Conservation (phyloP, 2,329 filamentous ascomycete species). For the Daldinia eschscholtzii region DNA sequence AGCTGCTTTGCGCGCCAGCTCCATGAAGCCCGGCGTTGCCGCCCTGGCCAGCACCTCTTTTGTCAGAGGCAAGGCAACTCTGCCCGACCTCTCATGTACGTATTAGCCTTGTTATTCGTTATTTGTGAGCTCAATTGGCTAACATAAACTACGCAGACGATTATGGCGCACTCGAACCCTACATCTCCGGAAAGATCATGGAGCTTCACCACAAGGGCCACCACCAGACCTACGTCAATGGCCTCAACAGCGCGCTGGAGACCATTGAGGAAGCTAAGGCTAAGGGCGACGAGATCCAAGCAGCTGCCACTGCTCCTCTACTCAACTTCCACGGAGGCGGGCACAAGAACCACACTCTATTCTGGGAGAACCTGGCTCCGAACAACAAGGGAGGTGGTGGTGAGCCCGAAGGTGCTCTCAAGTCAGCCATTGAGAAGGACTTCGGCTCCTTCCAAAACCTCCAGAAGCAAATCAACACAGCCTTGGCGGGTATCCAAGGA, state of each 20-base stretch:
- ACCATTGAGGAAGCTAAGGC: constrained; percentile 72
- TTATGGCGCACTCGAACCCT: constrained; percentile 91
- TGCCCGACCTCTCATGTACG: constrained; percentile 87
- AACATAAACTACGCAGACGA: constrained; percentile 73
- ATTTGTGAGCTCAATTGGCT: constrained; percentile 7
- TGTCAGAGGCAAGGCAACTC: constrained; percentile 87
- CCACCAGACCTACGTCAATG: constrained; percentile 85
- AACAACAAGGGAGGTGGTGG: constrained; percentile 56
- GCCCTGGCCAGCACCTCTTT: constrained; percentile 81
- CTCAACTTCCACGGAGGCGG: constrained; percentile 77
- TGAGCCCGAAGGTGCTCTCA: constrained; percentile 62
- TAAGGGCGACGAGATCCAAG: constrained; percentile 59
- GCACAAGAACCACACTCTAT: constrained; percentile 75
- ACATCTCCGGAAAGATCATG: constrained; percentile 85
- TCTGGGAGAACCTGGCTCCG: constrained; percentile 77
- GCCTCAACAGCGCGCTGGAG: constrained; percentile 77
- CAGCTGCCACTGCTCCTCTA: constrained; percentile 50
- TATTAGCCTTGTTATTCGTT: constrained; percentile 20
- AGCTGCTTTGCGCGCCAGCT: constrained; percentile 76
- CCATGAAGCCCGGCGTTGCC: constrained; percentile 69
- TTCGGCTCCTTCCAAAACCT: constrained; percentile 69
- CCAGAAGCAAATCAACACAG: constrained; percentile 65
- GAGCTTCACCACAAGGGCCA: constrained; percentile 86
- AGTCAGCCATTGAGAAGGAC: constrained; percentile 63
- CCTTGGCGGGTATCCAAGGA: constrained; percentile 71